Conservation (phyloP, 2,329 filamentous ascomycete genomes). For the Ophiosphaerella korrae region DNA sequence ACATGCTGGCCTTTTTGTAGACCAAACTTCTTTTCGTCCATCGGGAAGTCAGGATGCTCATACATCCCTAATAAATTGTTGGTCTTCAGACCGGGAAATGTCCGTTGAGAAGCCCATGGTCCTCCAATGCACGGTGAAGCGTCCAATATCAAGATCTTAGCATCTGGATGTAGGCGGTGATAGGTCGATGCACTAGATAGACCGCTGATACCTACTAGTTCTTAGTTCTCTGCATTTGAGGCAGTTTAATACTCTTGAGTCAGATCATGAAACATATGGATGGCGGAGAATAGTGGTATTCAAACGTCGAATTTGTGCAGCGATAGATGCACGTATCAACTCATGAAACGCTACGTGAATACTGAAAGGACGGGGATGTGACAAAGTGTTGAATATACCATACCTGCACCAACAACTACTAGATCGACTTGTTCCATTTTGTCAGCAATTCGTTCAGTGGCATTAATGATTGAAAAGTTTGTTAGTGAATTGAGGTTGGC, state of each 20-base stretch:
- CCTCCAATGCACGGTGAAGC: conserved; percentile 47
- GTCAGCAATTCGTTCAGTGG: no score
- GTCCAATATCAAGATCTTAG: conserved; percentile 51
- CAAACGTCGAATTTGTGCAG: no score
- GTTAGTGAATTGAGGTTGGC: no score
- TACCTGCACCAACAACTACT: conserved; percentile 11
- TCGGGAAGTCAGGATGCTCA: conserved; percentile 48
- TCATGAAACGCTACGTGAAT: neutral
- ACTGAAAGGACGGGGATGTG: neutral
- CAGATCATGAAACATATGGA: neutral
- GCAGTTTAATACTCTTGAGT: no score
- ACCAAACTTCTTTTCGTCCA: conserved; percentile 32
- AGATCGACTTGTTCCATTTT: conserved; percentile 15
- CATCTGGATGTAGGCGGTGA: conserved; percentile 48
- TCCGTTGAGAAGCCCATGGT: conserved; percentile 47
- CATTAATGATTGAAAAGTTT: no score
- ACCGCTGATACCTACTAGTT: conserved; percentile 41
- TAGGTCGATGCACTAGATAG: conserved; percentile 55
- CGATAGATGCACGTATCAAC: no score
- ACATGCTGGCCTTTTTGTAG: conserved; percentile 63
- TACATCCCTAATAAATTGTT: conserved; percentile 52
- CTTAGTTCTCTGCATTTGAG: neutral
- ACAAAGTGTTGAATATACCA: neutral
- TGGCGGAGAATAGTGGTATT: no score
- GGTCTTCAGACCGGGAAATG: conserved; percentile 51